Evolutionary conservation across 257 asterid genomes (phyloP).

Genomic region (Plectranthus barbatus): DNA sequence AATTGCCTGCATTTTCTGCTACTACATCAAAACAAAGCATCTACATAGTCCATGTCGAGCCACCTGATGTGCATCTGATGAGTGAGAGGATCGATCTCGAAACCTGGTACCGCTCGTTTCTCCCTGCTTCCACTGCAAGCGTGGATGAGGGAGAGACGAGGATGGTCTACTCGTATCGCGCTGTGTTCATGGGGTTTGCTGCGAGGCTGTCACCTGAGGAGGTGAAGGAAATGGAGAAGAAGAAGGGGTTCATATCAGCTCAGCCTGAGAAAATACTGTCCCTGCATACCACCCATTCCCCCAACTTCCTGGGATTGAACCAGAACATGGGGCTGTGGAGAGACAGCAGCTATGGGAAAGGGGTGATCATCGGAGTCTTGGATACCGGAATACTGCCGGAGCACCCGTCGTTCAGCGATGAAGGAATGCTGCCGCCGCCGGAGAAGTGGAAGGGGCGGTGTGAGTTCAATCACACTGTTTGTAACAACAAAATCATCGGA

Average conservation of each 20-base stretch:
- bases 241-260: too few relatives aligned
- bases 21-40: background rate
- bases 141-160: too few relatives aligned
- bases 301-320: conserved; percentile 22
- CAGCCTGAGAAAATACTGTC: background rate
- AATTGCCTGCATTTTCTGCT: background rate
- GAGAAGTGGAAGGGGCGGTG: conserved; percentile 32
- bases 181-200: too few relatives aligned
- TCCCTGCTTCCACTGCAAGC: too few relatives aligned
- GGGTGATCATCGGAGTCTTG: conserved; percentile 21
- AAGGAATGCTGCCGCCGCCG: conserved; percentile 29
- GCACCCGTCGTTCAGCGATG: conserved; percentile 25
- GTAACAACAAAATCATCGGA: conserved; percentile 22
- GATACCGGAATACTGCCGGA: conserved; percentile 18
- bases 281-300: conserved; percentile 21
- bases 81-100: too few relatives aligned
- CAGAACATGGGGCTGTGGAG: conserved; percentile 18
- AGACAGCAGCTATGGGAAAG: conserved; percentile 16
- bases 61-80: too few relatives aligned
- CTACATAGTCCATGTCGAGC: too few relatives aligned
- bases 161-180: too few relatives aligned
- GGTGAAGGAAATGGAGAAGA: too few relatives aligned
- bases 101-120: too few relatives aligned
- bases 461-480: background rate
- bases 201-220: too few relatives aligned